These are phyloP conservation scores for Coemansia brasiliensis DNA, from an alignment of 192 early-diverging fungal species.

Conservation along the genomic window DNA sequence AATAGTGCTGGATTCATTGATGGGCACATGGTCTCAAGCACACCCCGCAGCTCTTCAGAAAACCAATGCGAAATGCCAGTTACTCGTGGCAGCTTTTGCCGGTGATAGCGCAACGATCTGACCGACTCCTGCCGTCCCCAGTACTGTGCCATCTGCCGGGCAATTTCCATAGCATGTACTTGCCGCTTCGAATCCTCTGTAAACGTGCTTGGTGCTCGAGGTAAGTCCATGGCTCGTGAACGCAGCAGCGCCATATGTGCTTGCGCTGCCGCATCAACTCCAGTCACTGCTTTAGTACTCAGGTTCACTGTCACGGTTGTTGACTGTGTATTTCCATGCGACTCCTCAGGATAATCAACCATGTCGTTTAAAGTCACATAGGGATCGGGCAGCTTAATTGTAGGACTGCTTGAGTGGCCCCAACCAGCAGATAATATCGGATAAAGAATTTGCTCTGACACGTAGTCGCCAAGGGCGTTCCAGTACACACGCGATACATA, in stretches of 20 bases:
- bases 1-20: constrained; percentile 45
- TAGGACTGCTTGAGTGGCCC: constrained; percentile 18
- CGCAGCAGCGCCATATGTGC: constrained; percentile 28
- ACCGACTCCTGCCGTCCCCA: constrained; percentile 47
- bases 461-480: constrained; percentile 54
- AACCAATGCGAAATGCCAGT: constrained; percentile 54
- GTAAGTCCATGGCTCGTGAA: constrained; percentile 19
- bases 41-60: constrained; percentile 49
- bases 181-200: constrained; percentile 49
- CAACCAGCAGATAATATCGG: constrained; percentile 44
- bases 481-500: constrained; percentile 52
- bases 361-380: constrained; percentile 19
- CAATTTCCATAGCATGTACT: constrained; percentile 52
- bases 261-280: constrained; percentile 8
- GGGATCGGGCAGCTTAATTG: constrained; percentile 43
- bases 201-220: constrained; percentile 36
- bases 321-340: not conserved
- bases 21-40: constrained; percentile 48
- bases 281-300: constrained; percentile 8
- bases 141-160: constrained; percentile 55
- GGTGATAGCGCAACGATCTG: constrained; percentile 38
- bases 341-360: constrained; percentile 1
- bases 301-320: constrained; percentile 27
- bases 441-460: constrained; percentile 48
- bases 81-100: constrained; percentile 44